phyloP scores from a whole-genome alignment of 352 stramenopile genomes.

The Phytophthora podocarpi region DNA sequence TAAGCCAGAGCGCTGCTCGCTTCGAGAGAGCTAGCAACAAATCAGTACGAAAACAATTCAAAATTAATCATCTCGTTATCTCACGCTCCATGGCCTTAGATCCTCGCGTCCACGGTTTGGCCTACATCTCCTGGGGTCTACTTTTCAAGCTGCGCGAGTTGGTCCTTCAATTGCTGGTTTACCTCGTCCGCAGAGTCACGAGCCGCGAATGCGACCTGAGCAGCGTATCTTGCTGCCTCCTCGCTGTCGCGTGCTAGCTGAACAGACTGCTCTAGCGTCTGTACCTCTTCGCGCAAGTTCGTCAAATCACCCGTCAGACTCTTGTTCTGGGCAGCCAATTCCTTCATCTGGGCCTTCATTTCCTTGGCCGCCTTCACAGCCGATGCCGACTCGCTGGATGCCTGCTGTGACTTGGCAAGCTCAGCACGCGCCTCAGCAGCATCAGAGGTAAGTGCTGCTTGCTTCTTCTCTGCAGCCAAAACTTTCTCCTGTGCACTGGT shows the following conservation, averaged over 20 bases:
- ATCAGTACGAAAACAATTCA: slow-evolving; percentile 39
- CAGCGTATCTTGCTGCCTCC: slow-evolving; percentile 70
- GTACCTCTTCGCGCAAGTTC: slow-evolving; percentile 44
- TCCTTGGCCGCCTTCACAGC: slow-evolving; percentile 31
- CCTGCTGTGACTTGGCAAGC: slow-evolving; percentile 26
- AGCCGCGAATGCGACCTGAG: slow-evolving; percentile 72
- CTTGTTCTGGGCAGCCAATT: slow-evolving; percentile 33
- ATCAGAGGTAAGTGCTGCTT: slow-evolving; percentile 30
- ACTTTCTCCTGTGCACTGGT: slow-evolving; percentile 25
- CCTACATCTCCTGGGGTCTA: slow-evolving; percentile 23
- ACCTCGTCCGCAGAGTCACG: slow-evolving; percentile 63
- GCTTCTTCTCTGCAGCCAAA: slow-evolving; percentile 24
- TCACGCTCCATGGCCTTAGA: slow-evolving; percentile 20
- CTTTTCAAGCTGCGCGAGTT: slow-evolving; percentile 43
- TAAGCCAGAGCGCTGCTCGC: slow-evolving; percentile 28
- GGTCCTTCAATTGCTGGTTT: slow-evolving; percentile 47
- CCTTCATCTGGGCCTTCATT: slow-evolving; percentile 32
- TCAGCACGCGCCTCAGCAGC: slow-evolving; percentile 21
- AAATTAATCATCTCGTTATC: slow-evolving; percentile 39
- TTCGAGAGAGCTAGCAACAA: slow-evolving; percentile 7
- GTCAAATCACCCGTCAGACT: slow-evolving; percentile 37
- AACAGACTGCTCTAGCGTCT: slow-evolving; percentile 48
- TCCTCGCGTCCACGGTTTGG: slow-evolving; percentile 17
- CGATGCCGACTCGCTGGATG: slow-evolving; percentile 15
- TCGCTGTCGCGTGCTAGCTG: slow-evolving; percentile 69